These are phyloP conservation scores for Endoconidiophora laricicola DNA, from an alignment of 2,329 filamentous ascomycete species.

Conservation along the genomic window DNA sequence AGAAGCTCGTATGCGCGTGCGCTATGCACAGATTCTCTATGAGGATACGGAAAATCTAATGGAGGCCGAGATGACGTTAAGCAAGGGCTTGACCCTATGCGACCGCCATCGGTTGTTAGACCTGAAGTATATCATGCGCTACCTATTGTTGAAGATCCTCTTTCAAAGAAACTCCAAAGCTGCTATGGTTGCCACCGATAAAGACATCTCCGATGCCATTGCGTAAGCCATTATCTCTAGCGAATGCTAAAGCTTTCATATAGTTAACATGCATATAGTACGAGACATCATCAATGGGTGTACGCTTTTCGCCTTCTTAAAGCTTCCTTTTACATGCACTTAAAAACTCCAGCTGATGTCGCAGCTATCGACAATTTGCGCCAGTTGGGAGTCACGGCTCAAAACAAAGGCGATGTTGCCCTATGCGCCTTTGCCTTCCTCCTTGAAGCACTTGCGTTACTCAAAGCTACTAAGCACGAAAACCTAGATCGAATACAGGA, in stretches of 20 bases:
- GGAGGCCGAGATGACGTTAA: constrained; percentile 55
- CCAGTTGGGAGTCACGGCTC: constrained; percentile 42
- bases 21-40: constrained; percentile 54
- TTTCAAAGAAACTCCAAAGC: constrained; percentile 57
- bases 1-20: constrained; percentile 51
- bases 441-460: constrained; percentile 52
- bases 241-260: constrained; percentile 13
- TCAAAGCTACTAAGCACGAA: constrained; percentile 47
- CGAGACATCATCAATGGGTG: constrained; percentile 53
- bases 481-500: constrained; percentile 53
- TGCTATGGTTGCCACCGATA: constrained; percentile 54
- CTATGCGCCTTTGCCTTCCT: constrained; percentile 49
- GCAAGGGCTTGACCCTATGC: constrained; percentile 53
- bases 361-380: constrained; percentile 53
- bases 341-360: constrained; percentile 41
- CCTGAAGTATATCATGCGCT: constrained; percentile 62
- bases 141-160: constrained; percentile 51
- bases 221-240: constrained; percentile 28
- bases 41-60: constrained; percentile 63
- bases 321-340: constrained; percentile 49
- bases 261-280: constrained; percentile 22
- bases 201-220: constrained; percentile 50
- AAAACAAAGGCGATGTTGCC: constrained; percentile 42
- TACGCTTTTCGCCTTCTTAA: constrained; percentile 65
- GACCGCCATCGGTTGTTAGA: constrained; percentile 40